phyloP scores from a whole-genome alignment of 768 basidiomycete species.

The Lactarius hengduanensis region DNA sequence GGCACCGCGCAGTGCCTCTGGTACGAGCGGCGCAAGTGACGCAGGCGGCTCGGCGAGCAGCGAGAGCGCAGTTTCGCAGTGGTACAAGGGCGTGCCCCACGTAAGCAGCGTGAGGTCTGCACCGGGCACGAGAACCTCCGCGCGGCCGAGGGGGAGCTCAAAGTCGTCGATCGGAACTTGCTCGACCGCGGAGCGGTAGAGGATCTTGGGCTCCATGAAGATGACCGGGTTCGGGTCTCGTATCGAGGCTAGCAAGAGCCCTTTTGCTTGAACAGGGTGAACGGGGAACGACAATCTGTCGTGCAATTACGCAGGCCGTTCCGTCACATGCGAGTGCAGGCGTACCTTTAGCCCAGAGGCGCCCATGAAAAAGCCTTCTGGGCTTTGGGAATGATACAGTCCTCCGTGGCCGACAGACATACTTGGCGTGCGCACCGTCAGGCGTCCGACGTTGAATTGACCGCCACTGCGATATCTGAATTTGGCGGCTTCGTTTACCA shows the following conservation, averaged over 20 bases:
- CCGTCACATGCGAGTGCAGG: not conserved
- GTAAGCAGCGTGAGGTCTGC: conserved; percentile 86
- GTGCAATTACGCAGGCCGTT: not conserved
- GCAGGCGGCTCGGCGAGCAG: conserved; percentile 67
- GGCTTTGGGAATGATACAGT: conserved; percentile 92
- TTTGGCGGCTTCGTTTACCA: conserved; percentile 96
- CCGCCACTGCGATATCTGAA: conserved; percentile 88
- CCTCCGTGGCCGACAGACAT: conserved; percentile 94
- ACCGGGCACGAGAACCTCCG: conserved; percentile 72
- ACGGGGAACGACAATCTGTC: conserved; percentile 80
- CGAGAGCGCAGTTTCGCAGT: conserved; percentile 80
- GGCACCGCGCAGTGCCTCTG: conserved; percentile 60
- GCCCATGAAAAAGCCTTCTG: conserved; percentile 92
- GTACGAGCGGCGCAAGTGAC: conserved; percentile 61
- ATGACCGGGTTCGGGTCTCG: conserved; percentile 93
- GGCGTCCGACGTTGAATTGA: conserved; percentile 72
- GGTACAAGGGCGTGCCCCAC: conserved; percentile 93
- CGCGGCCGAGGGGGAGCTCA: conserved; percentile 75
- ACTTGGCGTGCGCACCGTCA: conserved; percentile 82
- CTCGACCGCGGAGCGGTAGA: conserved; percentile 92
- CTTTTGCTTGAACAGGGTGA: conserved; percentile 97
- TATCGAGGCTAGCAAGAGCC: conserved; percentile 79
- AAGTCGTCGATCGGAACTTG: conserved; percentile 91
- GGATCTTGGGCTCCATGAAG: conserved; percentile 93
- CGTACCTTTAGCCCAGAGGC: conserved; percentile 83